Conservation (phyloP, 2,329 filamentous ascomycete genomes). For the Diplodia intermedia region DNA sequence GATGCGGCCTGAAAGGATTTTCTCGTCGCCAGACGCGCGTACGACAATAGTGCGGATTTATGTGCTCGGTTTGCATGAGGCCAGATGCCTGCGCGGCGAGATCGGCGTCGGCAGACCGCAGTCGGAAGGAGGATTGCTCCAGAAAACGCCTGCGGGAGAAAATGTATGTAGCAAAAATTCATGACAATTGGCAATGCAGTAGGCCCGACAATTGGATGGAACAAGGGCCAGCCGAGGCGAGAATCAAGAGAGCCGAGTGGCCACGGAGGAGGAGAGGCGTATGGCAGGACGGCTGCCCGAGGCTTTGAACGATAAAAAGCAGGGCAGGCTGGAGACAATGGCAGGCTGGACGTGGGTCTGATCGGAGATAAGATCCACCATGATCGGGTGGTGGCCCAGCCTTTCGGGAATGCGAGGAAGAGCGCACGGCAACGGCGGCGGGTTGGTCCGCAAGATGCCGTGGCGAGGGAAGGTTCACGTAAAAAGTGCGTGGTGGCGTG, state of each 20-base stretch:
- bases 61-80: not conserved
- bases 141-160: not conserved
- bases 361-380: conserved; percentile 26
- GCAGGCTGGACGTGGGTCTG: not conserved
- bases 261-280: not conserved
- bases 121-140: conserved; percentile 6
- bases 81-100: not conserved
- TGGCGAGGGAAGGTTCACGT: conserved; percentile 8
- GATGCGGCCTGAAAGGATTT: not conserved
- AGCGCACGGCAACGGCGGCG: not conserved
- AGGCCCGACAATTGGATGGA: not conserved
- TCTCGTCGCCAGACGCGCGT: conserved; percentile 2
- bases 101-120: conserved; percentile 15
- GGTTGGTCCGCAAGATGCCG: conserved; percentile 22
- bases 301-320: conserved; percentile 2
- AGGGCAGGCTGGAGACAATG: not conserved
- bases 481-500: conserved; percentile 18
- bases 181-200: conserved; percentile 13
- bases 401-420: not conserved
- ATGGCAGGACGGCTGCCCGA: not conserved
- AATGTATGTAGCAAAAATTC: not conserved
- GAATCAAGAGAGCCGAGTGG: not conserved
- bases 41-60: not conserved
- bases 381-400: conserved; percentile 1
- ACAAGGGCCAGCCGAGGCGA: not conserved